A percentile compares a stretch with the other conserved stretches of the same genome.
Conservation (phyloP, 2,329 filamentous ascomycete genomes). For the Colletotrichum coccodes region DNA sequence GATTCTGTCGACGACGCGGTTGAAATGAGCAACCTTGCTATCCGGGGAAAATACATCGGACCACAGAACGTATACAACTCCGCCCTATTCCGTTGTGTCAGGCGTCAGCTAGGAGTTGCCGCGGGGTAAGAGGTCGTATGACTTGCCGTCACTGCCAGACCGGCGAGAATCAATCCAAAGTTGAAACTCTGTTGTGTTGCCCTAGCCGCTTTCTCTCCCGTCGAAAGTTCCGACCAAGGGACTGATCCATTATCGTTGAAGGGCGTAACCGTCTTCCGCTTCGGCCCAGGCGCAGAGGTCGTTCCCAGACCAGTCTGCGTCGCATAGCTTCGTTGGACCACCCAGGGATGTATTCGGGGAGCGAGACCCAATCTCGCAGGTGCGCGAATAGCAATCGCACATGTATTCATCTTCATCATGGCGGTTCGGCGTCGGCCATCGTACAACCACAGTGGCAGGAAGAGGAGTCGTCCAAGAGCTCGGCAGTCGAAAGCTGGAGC, state of each 20-base stretch:
- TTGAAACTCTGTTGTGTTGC: slow-evolving; percentile 94
- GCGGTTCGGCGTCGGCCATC: slow-evolving; percentile 52
- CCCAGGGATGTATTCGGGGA: slow-evolving; percentile 46
- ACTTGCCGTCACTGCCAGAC: slow-evolving; percentile 79
- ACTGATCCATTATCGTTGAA: slow-evolving; percentile 88
- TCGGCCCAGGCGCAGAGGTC: slow-evolving; percentile 51
- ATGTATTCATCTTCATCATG: slow-evolving; percentile 58
- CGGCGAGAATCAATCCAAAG: slow-evolving; percentile 79
- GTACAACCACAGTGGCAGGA: slow-evolving; percentile 35
- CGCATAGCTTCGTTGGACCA: slow-evolving; percentile 63
- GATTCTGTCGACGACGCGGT: slow-evolving; percentile 83
- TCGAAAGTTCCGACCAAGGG: slow-evolving; percentile 81
- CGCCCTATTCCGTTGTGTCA: slow-evolving; percentile 60
- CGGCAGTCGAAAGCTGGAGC: slow-evolving; percentile 21
- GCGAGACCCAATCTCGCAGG: slow-evolving; percentile 37
- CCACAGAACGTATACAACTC: slow-evolving; percentile 83
- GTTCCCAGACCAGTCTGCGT: slow-evolving; percentile 62
- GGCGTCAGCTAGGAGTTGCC: slow-evolving; percentile 8
- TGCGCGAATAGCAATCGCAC: slow-evolving; percentile 48
- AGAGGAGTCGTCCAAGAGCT: slow-evolving; percentile 10
- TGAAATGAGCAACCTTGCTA: slow-evolving; percentile 89
- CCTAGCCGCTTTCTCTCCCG: slow-evolving; percentile 81
- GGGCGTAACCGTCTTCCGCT: slow-evolving; percentile 79
- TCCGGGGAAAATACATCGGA: slow-evolving; percentile 85
- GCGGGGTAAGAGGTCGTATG: slow-evolving; percentile 3